A percentile compares a stretch with the other conserved stretches of the same genome.
phyloP scores from a whole-genome alignment of 2,329 filamentous ascomycete species.

The Cladorrhinum sp. region DNA sequence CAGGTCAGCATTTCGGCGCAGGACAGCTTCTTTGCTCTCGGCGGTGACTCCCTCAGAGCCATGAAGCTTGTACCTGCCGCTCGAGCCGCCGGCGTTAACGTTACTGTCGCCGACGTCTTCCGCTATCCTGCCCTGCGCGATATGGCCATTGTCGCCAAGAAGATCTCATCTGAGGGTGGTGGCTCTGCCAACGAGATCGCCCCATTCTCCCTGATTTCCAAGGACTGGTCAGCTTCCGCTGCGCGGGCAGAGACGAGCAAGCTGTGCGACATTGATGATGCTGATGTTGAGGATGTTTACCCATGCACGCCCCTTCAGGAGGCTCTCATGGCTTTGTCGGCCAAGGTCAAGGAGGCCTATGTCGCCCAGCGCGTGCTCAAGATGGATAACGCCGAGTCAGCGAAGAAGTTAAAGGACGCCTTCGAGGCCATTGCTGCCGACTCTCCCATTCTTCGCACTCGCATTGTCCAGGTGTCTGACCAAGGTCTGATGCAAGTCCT shows the following conservation, averaged over 20 bases:
- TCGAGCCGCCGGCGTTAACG: conserved; percentile 35
- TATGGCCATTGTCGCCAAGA: conserved; percentile 40
- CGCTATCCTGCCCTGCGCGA: conserved; percentile 40
- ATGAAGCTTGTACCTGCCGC: conserved; percentile 49
- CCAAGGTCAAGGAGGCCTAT: conserved; percentile 50
- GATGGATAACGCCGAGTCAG: conserved; percentile 37
- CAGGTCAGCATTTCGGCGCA: conserved; percentile 31
- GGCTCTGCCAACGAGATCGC: conserved; percentile 24
- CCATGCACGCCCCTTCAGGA: conserved; percentile 55
- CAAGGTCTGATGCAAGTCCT: conserved; percentile 48
- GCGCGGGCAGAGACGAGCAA: conserved; percentile 38
- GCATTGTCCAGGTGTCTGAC: conserved; percentile 44
- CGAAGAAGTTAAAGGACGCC: conserved; percentile 39
- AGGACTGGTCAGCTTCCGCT: conserved; percentile 34
- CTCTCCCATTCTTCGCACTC: conserved; percentile 44
- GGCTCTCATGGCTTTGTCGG: conserved; percentile 51
- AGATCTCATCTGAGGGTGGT: conserved; percentile 4
- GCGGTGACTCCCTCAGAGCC: conserved; percentile 50
- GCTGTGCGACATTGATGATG: conserved; percentile 36
- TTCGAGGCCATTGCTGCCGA: conserved; percentile 43
- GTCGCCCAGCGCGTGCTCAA: conserved; percentile 49
- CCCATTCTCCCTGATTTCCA: conserved; percentile 40
- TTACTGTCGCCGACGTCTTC: conserved; percentile 47
- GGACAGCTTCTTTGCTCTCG: conserved; percentile 47
- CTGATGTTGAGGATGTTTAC: conserved; percentile 48